Conservation (phyloP, 2,329 filamentous ascomycete species). For the Zalaria sp. region DNA sequence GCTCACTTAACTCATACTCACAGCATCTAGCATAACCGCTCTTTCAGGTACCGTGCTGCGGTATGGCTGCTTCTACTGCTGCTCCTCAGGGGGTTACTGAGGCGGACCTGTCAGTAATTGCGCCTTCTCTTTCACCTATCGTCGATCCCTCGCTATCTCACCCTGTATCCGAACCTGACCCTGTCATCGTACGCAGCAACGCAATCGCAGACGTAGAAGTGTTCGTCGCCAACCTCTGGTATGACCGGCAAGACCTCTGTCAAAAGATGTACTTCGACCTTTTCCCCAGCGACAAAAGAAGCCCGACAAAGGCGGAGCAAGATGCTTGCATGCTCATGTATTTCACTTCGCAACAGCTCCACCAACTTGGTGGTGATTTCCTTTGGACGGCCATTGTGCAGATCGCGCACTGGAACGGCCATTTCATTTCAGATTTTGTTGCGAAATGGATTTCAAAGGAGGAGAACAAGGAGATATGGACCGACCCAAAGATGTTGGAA, state of each 20-base stretch:
- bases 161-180: background rate
- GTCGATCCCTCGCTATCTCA: too few species aligned
- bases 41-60: too few species aligned
- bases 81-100: too few species aligned
- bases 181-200: constrained; percentile 16
- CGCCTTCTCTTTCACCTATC: too few species aligned
- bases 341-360: constrained; percentile 14
- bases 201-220: constrained; percentile 14
- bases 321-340: constrained; percentile 15
- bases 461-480: constrained; percentile 9
- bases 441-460: constrained; percentile 11
- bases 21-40: too few species aligned
- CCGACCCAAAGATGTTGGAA: constrained; percentile 9
- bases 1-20: too few species aligned
- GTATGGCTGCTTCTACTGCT: too few species aligned
- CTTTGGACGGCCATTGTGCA: constrained; percentile 19
- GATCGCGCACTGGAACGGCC: constrained; percentile 16
- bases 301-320: constrained; percentile 11
- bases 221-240: constrained; percentile 14
- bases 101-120: too few species aligned
- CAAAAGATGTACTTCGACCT: constrained; percentile 16
- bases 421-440: constrained; percentile 12
- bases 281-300: constrained; percentile 12
- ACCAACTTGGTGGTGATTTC: constrained; percentile 17
- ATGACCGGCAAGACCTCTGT: constrained; percentile 12